Evolutionary conservation across 306 rosid species (phyloP).

Genomic region (Luffa acutangula): DNA sequence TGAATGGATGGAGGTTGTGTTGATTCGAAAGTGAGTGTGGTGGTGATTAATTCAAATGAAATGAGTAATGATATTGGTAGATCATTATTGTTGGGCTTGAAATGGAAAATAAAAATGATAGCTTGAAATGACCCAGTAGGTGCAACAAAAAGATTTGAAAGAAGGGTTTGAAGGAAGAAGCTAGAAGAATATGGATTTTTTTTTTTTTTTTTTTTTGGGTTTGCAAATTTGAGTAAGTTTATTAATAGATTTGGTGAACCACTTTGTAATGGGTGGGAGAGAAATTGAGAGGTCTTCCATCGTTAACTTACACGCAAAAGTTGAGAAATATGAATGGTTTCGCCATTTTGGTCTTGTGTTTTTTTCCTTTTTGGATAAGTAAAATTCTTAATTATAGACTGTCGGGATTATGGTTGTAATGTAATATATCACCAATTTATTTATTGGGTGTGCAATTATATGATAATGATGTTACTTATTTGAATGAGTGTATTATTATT

Average conservation of each 20-base stretch:
- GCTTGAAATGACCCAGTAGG: slow-evolving; percentile 10
- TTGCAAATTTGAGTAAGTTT: neutral
- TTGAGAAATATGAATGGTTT: neutral
- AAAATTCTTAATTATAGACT: slow-evolving; percentile 9
- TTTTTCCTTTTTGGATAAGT: neutral
- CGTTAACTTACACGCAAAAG: slow-evolving; percentile 23
- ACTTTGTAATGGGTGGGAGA: slow-evolving; percentile 31
- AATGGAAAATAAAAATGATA: neutral
- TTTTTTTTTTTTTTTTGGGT: neutral
- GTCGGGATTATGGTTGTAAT: neutral
- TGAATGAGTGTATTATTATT: no score
- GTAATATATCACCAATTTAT: neutral
- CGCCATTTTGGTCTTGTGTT: neutral
- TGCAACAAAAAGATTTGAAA: slow-evolving; percentile 17
- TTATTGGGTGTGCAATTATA: neutral
- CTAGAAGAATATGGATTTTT: neutral
- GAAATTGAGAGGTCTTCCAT: slow-evolving; percentile 9
- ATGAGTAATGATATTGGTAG: neutral
- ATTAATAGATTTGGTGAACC: slow-evolving; percentile 24
- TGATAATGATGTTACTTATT: no score
- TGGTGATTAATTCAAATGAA: neutral
- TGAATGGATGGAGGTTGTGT: neutral
- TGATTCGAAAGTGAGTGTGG: neutral
- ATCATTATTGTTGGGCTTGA: neutral
- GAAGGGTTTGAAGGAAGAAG: neutral